These are phyloP conservation scores for Boletus insuetus DNA, from an alignment of 768 basidiomycete genomes.

Conservation along the genomic window DNA sequence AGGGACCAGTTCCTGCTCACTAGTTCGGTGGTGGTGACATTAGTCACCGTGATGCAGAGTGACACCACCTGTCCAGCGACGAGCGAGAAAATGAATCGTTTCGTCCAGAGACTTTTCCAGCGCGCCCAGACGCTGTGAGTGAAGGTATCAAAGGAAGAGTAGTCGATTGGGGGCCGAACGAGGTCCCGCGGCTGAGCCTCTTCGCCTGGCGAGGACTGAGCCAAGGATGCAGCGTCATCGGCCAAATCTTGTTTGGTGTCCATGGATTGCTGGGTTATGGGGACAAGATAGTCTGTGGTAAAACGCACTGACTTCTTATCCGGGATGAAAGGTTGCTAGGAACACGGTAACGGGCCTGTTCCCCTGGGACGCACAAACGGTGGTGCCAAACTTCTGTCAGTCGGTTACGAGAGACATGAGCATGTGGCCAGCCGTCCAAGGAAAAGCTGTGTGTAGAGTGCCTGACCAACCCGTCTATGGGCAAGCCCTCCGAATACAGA, in stretches of 20 bases:
- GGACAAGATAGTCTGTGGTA: background rate
- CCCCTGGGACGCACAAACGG: background rate
- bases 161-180: slow-evolving; percentile 61
- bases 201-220: background rate
- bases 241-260: slow-evolving; percentile 23
- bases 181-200: background rate
- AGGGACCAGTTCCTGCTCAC: slow-evolving; percentile 65
- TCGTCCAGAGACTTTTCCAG: slow-evolving; percentile 77
- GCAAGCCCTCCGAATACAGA: too few species aligned
- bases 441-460: background rate
- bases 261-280: slow-evolving; percentile 19
- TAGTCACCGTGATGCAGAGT: slow-evolving; percentile 86
- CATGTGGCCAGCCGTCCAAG: background rate
- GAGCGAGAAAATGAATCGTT: slow-evolving; percentile 64
- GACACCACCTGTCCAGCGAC: slow-evolving; percentile 82
- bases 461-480: background rate
- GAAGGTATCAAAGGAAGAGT: slow-evolving; percentile 58
- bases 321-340: background rate
- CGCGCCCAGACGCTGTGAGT: slow-evolving; percentile 49
- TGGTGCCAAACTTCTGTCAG: slow-evolving; percentile 17
- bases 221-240: slow-evolving; percentile 8
- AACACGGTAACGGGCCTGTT: background rate
- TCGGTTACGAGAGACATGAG: background rate
- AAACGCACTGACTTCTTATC: slow-evolving; percentile 11
- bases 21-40: slow-evolving; percentile 81